A percentile compares a stretch with the other conserved stretches of the same genome.
Conservation (phyloP, 176 grass and related monocot genomes). For the Oryza glaberrima region DNA sequence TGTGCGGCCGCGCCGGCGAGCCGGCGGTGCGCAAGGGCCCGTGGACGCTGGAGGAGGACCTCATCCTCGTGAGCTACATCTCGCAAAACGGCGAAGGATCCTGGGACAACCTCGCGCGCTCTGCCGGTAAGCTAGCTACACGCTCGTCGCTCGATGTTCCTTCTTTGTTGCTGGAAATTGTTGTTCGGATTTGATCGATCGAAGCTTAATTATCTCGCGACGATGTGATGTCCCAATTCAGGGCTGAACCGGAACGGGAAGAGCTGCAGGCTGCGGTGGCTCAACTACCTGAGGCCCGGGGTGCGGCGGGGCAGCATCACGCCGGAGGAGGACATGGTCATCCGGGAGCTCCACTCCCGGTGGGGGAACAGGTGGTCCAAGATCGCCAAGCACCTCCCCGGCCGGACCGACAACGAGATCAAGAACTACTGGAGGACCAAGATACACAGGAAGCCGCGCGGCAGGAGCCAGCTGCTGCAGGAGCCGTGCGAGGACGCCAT, state of each 20-base stretch:
- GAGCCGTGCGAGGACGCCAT: not conserved
- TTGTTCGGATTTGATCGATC: not conserved
- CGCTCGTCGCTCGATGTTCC: not conserved
- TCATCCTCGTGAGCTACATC: constrained; percentile 61
- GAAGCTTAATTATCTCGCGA: not conserved
- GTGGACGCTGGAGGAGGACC: constrained; percentile 72
- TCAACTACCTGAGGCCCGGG: constrained; percentile 65
- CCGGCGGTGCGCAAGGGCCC: constrained; percentile 59
- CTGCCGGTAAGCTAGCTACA: constrained; percentile 39
- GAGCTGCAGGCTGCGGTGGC: constrained; percentile 77
- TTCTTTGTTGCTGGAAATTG: not conserved
- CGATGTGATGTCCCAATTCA: not conserved
- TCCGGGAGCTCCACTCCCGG: constrained; percentile 59
- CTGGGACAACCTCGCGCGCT: constrained; percentile 62
- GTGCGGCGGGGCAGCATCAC: constrained; percentile 63
- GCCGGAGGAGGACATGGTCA: constrained; percentile 50
- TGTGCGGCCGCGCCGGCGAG: constrained; percentile 36
- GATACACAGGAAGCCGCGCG: constrained; percentile 54
- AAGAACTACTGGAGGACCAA: constrained; percentile 94
- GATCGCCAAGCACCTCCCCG: constrained; percentile 78
- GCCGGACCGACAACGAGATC: constrained; percentile 85
- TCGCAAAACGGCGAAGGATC: constrained; percentile 55
- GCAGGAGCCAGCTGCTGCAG: not conserved
- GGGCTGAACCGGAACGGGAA: constrained; percentile 65
- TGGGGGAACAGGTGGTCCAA: constrained; percentile 73